Percentiles rank a stretch among this genome's conserved stretches.
phyloP scores from a whole-genome alignment of 2,329 filamentous ascomycete species.

The Trichoderma oligosporum region DNA sequence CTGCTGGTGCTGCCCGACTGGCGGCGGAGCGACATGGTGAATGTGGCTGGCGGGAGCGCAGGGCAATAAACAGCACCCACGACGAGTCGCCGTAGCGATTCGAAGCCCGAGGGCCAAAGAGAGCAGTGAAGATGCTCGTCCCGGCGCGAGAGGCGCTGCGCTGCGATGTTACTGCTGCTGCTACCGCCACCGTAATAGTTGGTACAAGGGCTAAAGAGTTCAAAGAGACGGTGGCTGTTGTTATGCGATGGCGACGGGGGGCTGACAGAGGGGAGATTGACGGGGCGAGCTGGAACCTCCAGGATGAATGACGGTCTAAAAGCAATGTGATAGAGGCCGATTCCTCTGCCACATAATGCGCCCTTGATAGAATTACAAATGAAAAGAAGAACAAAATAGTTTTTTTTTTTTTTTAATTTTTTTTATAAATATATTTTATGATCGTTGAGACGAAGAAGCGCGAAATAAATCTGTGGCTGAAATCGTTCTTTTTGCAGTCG shows the following conservation, averaged over 20 bases:
- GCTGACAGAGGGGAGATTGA: conserved; percentile 25
- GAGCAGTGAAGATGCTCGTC: conserved; percentile 44
- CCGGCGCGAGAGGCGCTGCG: conserved; percentile 43
- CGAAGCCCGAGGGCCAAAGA: conserved; percentile 47
- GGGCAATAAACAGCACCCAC: conserved; percentile 55
- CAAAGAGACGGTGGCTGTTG: conserved; percentile 26
- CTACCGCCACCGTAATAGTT: neutral
- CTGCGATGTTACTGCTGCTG: neutral
- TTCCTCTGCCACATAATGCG: conserved; percentile 54
- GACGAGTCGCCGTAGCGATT: conserved; percentile 47
- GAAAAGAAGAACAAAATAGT: neutral
- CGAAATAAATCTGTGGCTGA: no score
- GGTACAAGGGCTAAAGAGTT: conserved; percentile 9
- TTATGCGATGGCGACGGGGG: conserved; percentile 21
- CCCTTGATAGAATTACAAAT: conserved; percentile 19
- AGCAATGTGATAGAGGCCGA: conserved; percentile 52
- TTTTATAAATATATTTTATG: no score
- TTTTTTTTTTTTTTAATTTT: no score
- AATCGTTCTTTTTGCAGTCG: no score
- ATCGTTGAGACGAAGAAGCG: no score
- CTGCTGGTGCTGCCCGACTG: conserved; percentile 39
- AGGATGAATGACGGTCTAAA: conserved; percentile 44
- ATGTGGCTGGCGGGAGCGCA: conserved; percentile 57
- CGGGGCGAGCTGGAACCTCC: conserved; percentile 49
- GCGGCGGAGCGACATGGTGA: conserved; percentile 50